phyloP scores from a whole-genome alignment of 1,284 basidiomycete species.

The Waitea zeae region DNA sequence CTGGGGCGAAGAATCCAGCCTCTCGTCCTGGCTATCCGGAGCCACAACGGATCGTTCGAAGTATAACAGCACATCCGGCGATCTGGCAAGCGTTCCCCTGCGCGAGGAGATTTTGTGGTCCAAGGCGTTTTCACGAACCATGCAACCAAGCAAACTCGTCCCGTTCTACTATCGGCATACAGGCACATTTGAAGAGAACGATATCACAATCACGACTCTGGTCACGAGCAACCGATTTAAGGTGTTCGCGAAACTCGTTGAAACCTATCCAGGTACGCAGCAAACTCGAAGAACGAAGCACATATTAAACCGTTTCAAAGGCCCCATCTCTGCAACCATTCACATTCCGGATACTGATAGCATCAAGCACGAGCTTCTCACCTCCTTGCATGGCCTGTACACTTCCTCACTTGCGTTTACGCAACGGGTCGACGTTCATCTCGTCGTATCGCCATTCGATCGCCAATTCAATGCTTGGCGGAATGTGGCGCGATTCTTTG shows the following conservation, averaged over 20 bases:
- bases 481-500: slow-evolving; percentile 66
- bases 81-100: no score
- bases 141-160: slow-evolving; percentile 55
- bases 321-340: slow-evolving; percentile 69
- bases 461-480: slow-evolving; percentile 79
- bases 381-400: slow-evolving; percentile 47
- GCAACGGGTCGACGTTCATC: slow-evolving; percentile 71
- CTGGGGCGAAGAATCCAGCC: no score
- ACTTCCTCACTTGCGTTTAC: slow-evolving; percentile 43
- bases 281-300: slow-evolving; percentile 10
- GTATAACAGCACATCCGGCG: no score
- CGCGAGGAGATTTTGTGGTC: slow-evolving; percentile 29
- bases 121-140: slow-evolving; percentile 47
- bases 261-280: no score
- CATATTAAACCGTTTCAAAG: slow-evolving; percentile 20
- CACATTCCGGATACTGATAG: slow-evolving; percentile 31
- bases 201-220: slow-evolving; percentile 71
- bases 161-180: slow-evolving; percentile 65
- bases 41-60: no score
- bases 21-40: no score
- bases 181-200: slow-evolving; percentile 30
- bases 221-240: slow-evolving; percentile 66
- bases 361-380: slow-evolving; percentile 26
- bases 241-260: slow-evolving; percentile 50
- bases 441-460: slow-evolving; percentile 69